These are phyloP conservation scores for Nicotiana otophora DNA, from an alignment of 257 asterid genomes.

Conservation along the genomic window DNA sequence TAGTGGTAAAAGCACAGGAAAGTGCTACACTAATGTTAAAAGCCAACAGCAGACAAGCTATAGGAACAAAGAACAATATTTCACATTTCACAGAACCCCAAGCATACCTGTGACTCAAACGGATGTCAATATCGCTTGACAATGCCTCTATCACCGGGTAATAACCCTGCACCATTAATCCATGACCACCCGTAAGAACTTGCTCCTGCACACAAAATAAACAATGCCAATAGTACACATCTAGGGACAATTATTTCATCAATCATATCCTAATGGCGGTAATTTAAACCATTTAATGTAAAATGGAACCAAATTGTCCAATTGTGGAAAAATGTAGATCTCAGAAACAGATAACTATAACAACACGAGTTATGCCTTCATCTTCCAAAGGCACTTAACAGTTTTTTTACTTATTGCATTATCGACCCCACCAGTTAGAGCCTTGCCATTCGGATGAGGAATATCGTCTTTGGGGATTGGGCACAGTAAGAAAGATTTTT, in stretches of 20 bases:
- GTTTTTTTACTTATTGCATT: not conserved
- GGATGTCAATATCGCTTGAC: constrained; percentile 75
- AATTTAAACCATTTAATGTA: not conserved
- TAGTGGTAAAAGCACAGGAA: not conserved
- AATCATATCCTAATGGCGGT: not conserved
- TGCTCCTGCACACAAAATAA: constrained; percentile 53
- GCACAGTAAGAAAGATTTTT: not conserved
- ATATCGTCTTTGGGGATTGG: not conserved
- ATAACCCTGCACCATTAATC: constrained; percentile 98
- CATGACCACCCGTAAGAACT: constrained; percentile 97
- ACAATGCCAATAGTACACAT: not conserved
- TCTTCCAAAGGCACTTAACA: not conserved
- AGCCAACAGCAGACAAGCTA: not conserved
- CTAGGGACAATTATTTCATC: not conserved
- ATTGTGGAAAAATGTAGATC: not conserved
- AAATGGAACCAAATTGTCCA: not conserved
- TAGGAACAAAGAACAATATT: not conserved
- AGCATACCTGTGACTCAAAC: constrained; percentile 78
- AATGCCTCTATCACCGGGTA: constrained; percentile 70
- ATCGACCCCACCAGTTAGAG: not conserved
- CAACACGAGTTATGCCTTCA: not conserved
- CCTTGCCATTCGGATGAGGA: not conserved
- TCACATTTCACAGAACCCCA: not conserved
- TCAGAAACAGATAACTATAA: not conserved
- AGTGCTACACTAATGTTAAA: not conserved